These are phyloP conservation scores for Termitomyces sp. DNA, from an alignment of 1,284 basidiomycete species.

Conservation along the genomic window DNA sequence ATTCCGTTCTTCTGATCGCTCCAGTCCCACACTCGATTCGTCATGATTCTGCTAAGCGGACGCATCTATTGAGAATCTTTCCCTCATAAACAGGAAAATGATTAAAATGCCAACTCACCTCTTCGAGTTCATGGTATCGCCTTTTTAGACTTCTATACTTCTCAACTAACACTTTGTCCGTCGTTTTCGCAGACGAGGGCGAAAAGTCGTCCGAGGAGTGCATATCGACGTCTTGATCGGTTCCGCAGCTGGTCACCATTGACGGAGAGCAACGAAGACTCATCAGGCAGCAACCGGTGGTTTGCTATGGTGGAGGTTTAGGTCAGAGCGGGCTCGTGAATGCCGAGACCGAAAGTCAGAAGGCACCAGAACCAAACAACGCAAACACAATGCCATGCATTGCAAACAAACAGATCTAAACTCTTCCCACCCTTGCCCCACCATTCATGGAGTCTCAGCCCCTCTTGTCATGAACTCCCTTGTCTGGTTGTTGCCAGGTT, in stretches of 20 bases:
- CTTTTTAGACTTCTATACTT: conserved; percentile 61
- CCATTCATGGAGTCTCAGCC: neutral
- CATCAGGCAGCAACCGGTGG: conserved; percentile 14
- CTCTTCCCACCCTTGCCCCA: no score
- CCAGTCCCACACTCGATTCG: conserved; percentile 47
- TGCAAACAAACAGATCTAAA: conserved; percentile 26
- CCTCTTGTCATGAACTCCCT: neutral
- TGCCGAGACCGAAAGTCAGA: conserved; percentile 26
- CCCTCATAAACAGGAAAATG: conserved; percentile 18
- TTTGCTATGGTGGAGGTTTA: conserved; percentile 21
- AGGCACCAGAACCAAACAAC: conserved; percentile 31
- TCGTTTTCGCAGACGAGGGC: conserved; percentile 31
- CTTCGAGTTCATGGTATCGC: conserved; percentile 60
- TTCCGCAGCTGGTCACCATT: conserved; percentile 17
- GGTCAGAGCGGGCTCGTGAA: conserved; percentile 21
- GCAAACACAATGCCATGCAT: conserved; percentile 32
- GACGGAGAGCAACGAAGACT: conserved; percentile 21
- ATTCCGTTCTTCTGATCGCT: conserved; percentile 53
- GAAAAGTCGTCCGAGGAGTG: conserved; percentile 38
- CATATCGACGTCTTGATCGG: conserved; percentile 41
- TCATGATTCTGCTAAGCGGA: conserved; percentile 46
- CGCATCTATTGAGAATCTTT: conserved; percentile 23
- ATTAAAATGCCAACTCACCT: conserved; percentile 39
- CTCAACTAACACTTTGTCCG: conserved; percentile 43
- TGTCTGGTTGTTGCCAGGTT: neutral